Evolutionary conservation across 306 rosid genomes (phyloP).

Genomic region (Ormosia emarginata): DNA sequence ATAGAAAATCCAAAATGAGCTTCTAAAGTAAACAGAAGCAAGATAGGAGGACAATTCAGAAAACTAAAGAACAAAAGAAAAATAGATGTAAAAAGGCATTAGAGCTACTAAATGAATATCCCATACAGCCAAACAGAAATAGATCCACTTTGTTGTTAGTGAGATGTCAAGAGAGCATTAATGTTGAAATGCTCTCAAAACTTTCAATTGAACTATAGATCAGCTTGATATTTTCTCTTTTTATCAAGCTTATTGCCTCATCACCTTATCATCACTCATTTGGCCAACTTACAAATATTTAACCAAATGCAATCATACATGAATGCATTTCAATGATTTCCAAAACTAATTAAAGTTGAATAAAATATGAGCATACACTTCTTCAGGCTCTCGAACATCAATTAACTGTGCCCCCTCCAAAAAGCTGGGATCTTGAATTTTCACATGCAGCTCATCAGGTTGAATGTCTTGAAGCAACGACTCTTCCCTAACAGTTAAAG

Average conservation of each 20-base stretch:
- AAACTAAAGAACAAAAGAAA: constrained; percentile 5
- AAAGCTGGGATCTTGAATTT: constrained; percentile 72
- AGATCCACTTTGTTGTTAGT: background rate
- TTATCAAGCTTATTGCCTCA: background rate
- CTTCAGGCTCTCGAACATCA: constrained; percentile 92
- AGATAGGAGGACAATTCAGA: background rate
- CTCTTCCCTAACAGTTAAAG: constrained; percentile 60
- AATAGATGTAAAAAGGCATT: background rate
- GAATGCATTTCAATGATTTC: background rate
- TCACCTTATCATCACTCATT: background rate
- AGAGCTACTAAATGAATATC: constrained; percentile 12
- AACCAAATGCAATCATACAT: background rate
- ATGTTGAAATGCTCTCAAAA: constrained; percentile 9
- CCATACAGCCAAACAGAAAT: background rate
- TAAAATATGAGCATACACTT: constrained; percentile 64
- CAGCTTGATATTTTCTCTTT: background rate
- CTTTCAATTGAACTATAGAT: background rate
- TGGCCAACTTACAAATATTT: background rate
- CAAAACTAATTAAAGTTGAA: background rate
- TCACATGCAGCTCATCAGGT: constrained; percentile 64
- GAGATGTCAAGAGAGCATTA: background rate
- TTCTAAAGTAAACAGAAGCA: background rate
- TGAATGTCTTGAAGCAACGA: constrained; percentile 68
- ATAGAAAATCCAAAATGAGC: constrained; percentile 8
- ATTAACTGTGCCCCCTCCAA: constrained; percentile 73